Conservation (phyloP, 192 early-diverging fungal genomes). For the Coemansia sp. region DNA sequence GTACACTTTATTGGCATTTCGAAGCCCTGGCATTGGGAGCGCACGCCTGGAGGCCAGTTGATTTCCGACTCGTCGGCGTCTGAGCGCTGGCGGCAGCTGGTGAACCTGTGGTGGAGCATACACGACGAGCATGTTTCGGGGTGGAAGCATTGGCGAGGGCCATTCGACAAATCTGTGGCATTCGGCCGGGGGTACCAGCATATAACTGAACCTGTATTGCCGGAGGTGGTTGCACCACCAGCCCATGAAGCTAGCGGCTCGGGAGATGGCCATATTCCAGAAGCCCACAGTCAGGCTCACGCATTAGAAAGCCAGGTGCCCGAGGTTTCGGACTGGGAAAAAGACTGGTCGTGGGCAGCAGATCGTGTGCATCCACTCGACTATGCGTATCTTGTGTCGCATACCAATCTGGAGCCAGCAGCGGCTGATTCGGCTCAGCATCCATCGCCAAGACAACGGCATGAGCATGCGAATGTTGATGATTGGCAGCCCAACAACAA, state of each 20-base stretch:
- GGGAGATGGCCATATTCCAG: not conserved
- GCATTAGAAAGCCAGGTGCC: not conserved
- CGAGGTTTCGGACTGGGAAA: constrained; percentile 53
- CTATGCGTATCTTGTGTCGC: constrained; percentile 35
- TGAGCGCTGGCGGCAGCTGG: constrained; percentile 56
- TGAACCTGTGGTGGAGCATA: constrained; percentile 73
- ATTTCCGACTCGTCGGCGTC: constrained; percentile 19
- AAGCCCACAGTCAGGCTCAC: not conserved
- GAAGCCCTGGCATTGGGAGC: constrained; percentile 88
- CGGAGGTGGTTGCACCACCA: not conserved
- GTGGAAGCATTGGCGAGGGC: constrained; percentile 44
- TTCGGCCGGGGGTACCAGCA: constrained; percentile 39
- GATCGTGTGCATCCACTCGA: constrained; percentile 52
- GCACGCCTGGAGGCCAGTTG: constrained; percentile 60
- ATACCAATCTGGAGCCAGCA: constrained; percentile 6
- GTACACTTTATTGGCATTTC: constrained; percentile 86
- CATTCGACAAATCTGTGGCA: constrained; percentile 45
- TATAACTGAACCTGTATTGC: constrained; percentile 19
- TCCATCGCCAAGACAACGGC: not conserved
- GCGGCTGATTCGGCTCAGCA: not conserved
- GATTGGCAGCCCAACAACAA: not conserved
- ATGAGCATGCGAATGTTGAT: not conserved
- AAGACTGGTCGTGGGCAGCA: constrained; percentile 53
- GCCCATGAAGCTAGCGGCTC: not conserved
- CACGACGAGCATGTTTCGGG: constrained; percentile 59